Conservation (phyloP, 2,329 filamentous ascomycete genomes). For the Colletotrichum limetticola region DNA sequence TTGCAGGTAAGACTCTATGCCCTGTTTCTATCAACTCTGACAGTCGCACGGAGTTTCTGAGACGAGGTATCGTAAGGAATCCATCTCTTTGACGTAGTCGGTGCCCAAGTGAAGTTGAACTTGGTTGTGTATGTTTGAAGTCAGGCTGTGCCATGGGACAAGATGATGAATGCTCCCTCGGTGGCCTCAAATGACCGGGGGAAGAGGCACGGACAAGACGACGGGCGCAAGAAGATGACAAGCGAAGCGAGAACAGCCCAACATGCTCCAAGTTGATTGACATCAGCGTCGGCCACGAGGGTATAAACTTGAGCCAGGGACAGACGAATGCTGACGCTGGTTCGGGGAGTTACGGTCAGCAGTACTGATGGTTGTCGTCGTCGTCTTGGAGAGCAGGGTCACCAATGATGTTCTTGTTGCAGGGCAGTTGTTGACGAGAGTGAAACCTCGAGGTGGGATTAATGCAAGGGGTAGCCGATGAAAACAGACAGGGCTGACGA, state of each 20-base stretch:
- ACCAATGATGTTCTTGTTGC: neutral
- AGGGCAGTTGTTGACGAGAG: neutral
- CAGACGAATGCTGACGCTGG: neutral
- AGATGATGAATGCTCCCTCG: neutral
- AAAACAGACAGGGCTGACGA: conserved; percentile 1
- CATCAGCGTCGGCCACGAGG: neutral
- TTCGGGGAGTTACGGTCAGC: neutral
- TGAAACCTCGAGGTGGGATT: neutral
- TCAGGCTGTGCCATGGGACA: neutral
- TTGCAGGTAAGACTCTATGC: neutral
- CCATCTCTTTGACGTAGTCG: neutral
- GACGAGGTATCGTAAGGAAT: neutral
- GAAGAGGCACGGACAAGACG: neutral
- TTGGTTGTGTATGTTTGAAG: neutral
- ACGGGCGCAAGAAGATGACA: neutral
- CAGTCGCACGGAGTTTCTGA: neutral
- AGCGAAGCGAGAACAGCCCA: neutral
- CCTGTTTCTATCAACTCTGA: neutral
- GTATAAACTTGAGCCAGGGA: neutral
- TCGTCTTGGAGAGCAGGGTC: neutral
- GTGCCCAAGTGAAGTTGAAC: neutral
- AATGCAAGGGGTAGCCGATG: neutral
- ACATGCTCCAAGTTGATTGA: neutral
- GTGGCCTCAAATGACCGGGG: neutral
- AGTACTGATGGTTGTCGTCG: neutral